Evolutionary conservation across 805 yeast species (phyloP), one percentile per base, ranked within the genome.

Genomic region (Teunomyces cretensis): DNA sequence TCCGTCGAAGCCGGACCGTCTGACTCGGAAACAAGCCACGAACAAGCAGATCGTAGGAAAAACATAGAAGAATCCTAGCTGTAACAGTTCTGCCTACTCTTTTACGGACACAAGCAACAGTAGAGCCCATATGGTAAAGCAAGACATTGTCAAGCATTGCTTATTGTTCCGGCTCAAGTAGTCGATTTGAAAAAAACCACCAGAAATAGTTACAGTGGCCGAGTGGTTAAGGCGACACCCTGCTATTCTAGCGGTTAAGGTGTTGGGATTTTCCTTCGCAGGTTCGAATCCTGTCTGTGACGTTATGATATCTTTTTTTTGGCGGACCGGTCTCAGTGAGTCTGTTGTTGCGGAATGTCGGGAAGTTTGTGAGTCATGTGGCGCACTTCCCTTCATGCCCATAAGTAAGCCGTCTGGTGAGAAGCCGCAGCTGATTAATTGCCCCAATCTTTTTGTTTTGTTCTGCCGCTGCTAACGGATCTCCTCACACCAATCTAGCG

Each of bases 241-340:
- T 66, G 71, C 72, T 66, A 63, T 60, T 56, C 19, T 24, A 38
- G 55, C 52, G 44, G 55, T 45, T 49, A 19, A 51, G 55, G 55
- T 43, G 70, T 70, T 71, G 76, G 72, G 75, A 62, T 62, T 60
- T 71, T 64, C 75, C 72, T 69, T 66, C 96, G 96, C 96, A 88
- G 95, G 96, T 88, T 88, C 96, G 96, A 88, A 88, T 88, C 96
- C 95, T 88, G 96, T 88, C 95, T 86, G 95, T 88, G 87, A 86
- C 96, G 96, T 56, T 63, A 67, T 72, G 72, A 14, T 19, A n/a
- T 5, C 12, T 14, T 30, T 12, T 30, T 30, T 30, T 30, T 30
- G 9, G 16, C 16, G 3, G n/a, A 19, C 12, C 9, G 33, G 16
- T 30, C 12, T 30, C 7, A 22, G n/a, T n/a, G n/a, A 19, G 6